A percentile compares a stretch with the other conserved stretches of the same genome.
These are phyloP conservation scores for Moelleriella libera DNA, from an alignment of 2,329 filamentous ascomycete genomes.

Conservation along the genomic window DNA sequence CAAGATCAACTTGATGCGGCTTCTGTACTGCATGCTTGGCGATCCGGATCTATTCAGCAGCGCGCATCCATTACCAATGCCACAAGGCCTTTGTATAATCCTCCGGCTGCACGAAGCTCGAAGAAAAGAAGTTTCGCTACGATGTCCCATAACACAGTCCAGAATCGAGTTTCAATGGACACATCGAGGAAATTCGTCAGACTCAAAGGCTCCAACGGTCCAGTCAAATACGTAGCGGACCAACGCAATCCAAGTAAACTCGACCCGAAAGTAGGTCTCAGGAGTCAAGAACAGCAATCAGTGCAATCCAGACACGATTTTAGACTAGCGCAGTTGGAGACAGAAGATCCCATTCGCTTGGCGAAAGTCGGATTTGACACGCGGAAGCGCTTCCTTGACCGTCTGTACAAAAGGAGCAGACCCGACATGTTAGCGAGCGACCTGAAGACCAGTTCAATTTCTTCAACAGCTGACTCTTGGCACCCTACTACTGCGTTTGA, in stretches of 20 bases:
- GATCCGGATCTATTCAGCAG: slow-evolving; percentile 33
- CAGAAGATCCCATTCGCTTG: slow-evolving; percentile 20
- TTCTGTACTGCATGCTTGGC: slow-evolving; percentile 40
- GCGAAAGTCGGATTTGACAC: slow-evolving; percentile 28
- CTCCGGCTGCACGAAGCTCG: too few species aligned
- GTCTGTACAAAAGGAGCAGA: slow-evolving; percentile 27
- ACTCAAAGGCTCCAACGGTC: slow-evolving; percentile 12
- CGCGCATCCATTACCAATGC: slow-evolving; percentile 16
- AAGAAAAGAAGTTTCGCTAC: background rate
- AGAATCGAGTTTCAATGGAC: too few species aligned
- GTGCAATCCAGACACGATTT: background rate
- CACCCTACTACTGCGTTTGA: background rate
- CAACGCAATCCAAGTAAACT: background rate
- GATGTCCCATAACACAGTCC: too few species aligned
- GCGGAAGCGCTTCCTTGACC: slow-evolving; percentile 40
- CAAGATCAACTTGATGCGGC: slow-evolving; percentile 44
- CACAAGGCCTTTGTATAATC: background rate
- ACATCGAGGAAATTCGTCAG: slow-evolving; percentile 14
- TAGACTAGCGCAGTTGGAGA: slow-evolving; percentile 43
- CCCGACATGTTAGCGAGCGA: background rate
- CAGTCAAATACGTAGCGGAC: slow-evolving; percentile 11
- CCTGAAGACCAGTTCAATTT: background rate
- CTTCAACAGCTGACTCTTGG: background rate
- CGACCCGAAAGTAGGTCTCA: background rate
- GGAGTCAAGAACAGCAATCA: background rate